Conservation (phyloP, 805 yeast species). For the Nakazawaea holstii region DNA sequence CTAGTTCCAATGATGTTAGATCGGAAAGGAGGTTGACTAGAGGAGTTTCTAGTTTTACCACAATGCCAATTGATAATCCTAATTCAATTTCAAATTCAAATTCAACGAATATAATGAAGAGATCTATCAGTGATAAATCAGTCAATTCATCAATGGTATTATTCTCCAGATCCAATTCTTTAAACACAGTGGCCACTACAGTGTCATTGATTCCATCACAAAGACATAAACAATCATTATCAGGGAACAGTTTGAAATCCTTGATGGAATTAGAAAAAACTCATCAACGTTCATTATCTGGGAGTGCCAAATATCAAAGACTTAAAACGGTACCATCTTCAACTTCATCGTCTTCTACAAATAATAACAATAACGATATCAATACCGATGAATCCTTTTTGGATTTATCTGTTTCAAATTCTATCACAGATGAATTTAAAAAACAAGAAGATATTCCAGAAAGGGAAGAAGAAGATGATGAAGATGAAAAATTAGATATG, state of each 20-base stretch:
- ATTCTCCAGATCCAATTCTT: slow-evolving; percentile 25
- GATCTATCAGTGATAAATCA: slow-evolving; percentile 10
- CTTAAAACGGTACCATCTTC: neutral
- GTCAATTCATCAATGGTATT: slow-evolving; percentile 8
- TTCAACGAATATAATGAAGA: neutral
- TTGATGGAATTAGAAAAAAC: slow-evolving; percentile 13
- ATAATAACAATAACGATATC: no score
- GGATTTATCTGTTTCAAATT: slow-evolving; percentile 12
- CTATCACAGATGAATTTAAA: slow-evolving; percentile 14
- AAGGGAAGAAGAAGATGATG: slow-evolving; percentile 13
- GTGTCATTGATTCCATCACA: slow-evolving; percentile 12
- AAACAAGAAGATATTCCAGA: slow-evolving; percentile 1
- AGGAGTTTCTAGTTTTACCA: slow-evolving; percentile 5
- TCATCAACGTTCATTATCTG: slow-evolving; percentile 6
- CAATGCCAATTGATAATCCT: slow-evolving; percentile 7
- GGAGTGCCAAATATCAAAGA: neutral
- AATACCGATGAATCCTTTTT: no score
- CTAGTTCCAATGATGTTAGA: no score
- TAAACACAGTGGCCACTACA: slow-evolving; percentile 19
- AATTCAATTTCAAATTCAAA: neutral
- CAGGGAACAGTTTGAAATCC: slow-evolving; percentile 8
- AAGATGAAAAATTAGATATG: slow-evolving; percentile 16
- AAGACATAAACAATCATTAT: slow-evolving; percentile 8
- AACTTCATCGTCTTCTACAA: neutral
- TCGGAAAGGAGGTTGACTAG: neutral